Percentiles rank a stretch among this genome's conserved stretches.
Evolutionary conservation across 257 asterid species (phyloP).

Genomic region (Solanum bukasovii): DNA sequence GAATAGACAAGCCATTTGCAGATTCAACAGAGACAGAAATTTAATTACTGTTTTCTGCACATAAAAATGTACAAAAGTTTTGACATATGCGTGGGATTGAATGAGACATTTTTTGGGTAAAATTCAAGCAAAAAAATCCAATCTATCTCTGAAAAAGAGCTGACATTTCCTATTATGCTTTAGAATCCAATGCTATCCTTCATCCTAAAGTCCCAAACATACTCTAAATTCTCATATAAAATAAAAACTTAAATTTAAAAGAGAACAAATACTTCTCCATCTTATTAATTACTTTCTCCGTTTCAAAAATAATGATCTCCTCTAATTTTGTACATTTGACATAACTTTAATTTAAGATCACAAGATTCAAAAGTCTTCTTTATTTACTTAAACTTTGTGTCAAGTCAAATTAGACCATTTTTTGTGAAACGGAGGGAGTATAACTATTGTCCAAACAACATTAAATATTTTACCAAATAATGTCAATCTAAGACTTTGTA

Average conservation of each 20-base stretch:
- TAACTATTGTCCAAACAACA: neutral
- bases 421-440: too few species aligned
- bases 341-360: too few species aligned
- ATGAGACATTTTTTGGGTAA: neutral
- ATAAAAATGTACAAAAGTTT: conserved; percentile 5
- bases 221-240: neutral
- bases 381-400: too few species aligned
- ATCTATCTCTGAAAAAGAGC: neutral
- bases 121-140: neutral
- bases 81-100: neutral
- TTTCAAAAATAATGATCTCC: too few species aligned
- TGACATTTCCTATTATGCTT: neutral
- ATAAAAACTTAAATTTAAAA: neutral
- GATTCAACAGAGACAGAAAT: neutral
- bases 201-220: neutral
- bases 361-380: too few species aligned
- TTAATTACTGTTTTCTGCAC: neutral
- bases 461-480: neutral
- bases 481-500: neutral
- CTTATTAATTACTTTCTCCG: neutral
- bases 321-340: too few species aligned
- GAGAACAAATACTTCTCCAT: neutral
- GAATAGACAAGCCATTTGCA: neutral
- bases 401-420: too few species aligned
- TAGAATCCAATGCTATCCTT: neutral